A percentile compares a stretch with the other conserved stretches of the same genome.
Conservation (phyloP, 1,284 basidiomycete genomes). For the Tremellales sp. region DNA sequence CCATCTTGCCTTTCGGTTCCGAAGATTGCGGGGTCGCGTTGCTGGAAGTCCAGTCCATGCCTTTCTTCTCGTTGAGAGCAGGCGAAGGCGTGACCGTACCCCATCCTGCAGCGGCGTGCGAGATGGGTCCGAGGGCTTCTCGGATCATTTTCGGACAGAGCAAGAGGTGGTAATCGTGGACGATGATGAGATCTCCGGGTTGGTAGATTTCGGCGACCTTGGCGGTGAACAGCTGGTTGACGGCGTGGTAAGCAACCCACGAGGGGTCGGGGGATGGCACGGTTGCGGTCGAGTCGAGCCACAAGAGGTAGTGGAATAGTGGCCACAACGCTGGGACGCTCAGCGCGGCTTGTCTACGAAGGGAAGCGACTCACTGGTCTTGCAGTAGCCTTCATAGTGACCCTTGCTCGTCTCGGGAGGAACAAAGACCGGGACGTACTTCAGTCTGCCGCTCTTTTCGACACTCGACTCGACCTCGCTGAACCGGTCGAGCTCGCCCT, state of each 20-base stretch:
- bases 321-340: conserved; percentile 83
- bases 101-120: conserved; percentile 17
- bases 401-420: conserved; percentile 85
- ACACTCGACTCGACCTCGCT: conserved; percentile 57
- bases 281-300: conserved; percentile 72
- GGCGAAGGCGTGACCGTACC: conserved; percentile 25
- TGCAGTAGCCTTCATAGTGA: conserved; percentile 97
- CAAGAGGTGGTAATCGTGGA: conserved; percentile 90
- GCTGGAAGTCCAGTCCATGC: conserved; percentile 34
- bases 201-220: conserved; percentile 70
- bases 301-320: conserved; percentile 95
- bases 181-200: conserved; percentile 86
- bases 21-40: conserved; percentile 10
- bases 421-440: conserved; percentile 87
- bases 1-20: conserved; percentile 11
- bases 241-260: conserved; percentile 79
- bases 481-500: conserved; percentile 59
- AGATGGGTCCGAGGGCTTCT: conserved; percentile 66
- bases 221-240: conserved; percentile 80
- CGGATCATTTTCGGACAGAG: conserved; percentile 84
- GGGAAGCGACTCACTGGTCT: conserved; percentile 66
- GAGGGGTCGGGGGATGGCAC: conserved; percentile 61
- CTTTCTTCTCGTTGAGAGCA: conserved; percentile 22
- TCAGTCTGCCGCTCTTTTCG: conserved; percentile 55
- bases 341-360: conserved; percentile 10